Conservation (phyloP, 352 stramenopile genomes). For the Peronospora destructor region DNA sequence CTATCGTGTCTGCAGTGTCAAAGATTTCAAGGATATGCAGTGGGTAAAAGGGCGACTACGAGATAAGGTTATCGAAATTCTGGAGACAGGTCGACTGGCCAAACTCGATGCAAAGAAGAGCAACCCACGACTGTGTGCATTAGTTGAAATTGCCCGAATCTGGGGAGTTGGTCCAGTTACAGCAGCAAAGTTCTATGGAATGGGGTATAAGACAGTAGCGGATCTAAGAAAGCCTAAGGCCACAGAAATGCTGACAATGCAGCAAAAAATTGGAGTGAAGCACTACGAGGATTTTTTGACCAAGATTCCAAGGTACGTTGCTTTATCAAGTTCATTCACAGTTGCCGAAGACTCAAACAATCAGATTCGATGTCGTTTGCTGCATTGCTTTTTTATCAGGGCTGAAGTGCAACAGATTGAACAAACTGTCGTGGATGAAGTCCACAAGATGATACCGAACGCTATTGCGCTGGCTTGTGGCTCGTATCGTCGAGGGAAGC, state of each 20-base stretch:
- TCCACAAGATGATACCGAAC: constrained; percentile 56
- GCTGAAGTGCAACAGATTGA: constrained; percentile 70
- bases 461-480: constrained; percentile 61
- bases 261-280: constrained; percentile 77
- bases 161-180: constrained; percentile 78
- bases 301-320: constrained; percentile 56
- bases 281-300: constrained; percentile 74
- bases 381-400: constrained; percentile 20
- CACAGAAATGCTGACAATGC: constrained; percentile 35
- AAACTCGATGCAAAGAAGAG: constrained; percentile 79
- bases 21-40: constrained; percentile 51
- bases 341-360: not conserved
- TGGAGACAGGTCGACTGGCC: constrained; percentile 63
- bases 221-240: constrained; percentile 38
- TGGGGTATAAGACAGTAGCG: constrained; percentile 59
- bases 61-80: constrained; percentile 67
- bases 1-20: constrained; percentile 46
- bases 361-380: not conserved
- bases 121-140: constrained; percentile 44
- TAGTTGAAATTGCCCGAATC: constrained; percentile 63
- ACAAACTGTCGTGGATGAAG: constrained; percentile 59
- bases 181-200: constrained; percentile 67
- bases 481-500: constrained; percentile 73
- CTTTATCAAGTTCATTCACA: not conserved
- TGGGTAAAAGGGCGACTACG: constrained; percentile 65